Percentiles rank a stretch among this genome's conserved stretches.
Evolutionary conservation across 768 basidiomycete genomes (phyloP).

Genomic region (Phaeotremella skinneri): DNA sequence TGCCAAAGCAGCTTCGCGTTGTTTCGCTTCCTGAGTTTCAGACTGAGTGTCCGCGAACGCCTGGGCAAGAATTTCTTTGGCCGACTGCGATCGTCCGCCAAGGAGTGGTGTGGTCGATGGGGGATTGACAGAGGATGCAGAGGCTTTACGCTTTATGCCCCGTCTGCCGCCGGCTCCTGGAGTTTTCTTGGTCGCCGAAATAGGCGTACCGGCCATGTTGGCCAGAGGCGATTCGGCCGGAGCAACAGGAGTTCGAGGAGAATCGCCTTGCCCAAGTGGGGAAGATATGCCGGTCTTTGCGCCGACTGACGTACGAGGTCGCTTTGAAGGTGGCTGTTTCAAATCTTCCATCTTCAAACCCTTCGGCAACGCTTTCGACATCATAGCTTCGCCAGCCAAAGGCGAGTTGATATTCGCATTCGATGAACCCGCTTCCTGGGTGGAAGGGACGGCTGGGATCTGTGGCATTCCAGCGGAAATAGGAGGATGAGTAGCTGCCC

Average conservation of each 20-base stretch:
- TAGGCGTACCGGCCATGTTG: background rate
- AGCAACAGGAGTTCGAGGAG: background rate
- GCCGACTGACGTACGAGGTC: conserved; percentile 3
- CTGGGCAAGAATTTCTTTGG: background rate
- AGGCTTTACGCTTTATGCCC: background rate
- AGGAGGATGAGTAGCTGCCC: background rate
- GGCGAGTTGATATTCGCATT: background rate
- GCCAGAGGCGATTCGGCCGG: background rate
- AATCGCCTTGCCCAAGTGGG: background rate
- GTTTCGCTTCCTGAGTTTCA: background rate
- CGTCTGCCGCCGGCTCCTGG: background rate
- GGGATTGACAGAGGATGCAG: background rate
- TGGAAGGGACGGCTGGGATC: background rate
- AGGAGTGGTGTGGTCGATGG: background rate
- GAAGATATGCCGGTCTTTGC: background rate
- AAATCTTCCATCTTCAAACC: conserved; percentile 43
- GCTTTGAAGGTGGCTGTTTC: conserved; percentile 40
- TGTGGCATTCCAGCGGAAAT: no score
- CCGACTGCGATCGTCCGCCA: conserved; percentile 1
- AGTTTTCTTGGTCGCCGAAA: background rate
- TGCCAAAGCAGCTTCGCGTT: background rate
- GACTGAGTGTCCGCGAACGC: background rate
- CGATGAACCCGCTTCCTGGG: background rate
- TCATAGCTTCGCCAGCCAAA: background rate
- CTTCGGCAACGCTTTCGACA: conserved; percentile 20